Base-by-base conservation (phyloP, 768 basidiomycete species). In the Floccularia luteovirens region DNA sequence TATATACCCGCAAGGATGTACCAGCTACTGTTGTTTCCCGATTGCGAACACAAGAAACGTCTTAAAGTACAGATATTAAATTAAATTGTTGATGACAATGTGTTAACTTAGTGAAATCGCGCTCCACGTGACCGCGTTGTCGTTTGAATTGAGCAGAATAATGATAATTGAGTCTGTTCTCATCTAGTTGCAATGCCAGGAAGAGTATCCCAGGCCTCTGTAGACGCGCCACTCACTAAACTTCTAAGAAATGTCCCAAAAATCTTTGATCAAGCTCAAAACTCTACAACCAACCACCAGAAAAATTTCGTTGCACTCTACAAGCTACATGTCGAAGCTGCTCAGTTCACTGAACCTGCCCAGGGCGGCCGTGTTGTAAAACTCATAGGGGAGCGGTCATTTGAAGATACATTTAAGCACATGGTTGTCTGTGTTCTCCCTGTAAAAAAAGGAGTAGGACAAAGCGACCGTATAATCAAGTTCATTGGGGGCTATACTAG, bases 231-330 rank as follows among this genome's bases (percentile, higher is more conserved):
- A n/a, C n/a, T n/a, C n/a, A n/a, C n/a, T n/a, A n/a, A n/a, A n/a
- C n/a, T n/a, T n/a, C n/a, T n/a, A n/a, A n/a, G n/a, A n/a, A n/a
- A n/a, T n/a, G n/a, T n/a, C n/a, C n/a, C n/a, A n/a, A 76, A 72
- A 24, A 86, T 91, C 31, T 88, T 93, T 45, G 77, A 85, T 21
- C 86, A 94, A 60, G 85, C 70, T 0, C 89, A 92, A 56, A 63
- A 56, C 5, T 77, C 82, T 0, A 59, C 69, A 11, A 79, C 86
- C 6, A 91, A 89, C 56, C 92, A 97, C 59, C 79, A 82, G 45
- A 96, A 96, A 69, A 94, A 96, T 61, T 66, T 82, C 37, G 81
- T 90, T 30, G 77, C 79, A 0, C 72, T 96, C 2, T 70, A 88
- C 66, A 90, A 90, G 57, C 60, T 93, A 30, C 90, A 93, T 42